Evolutionary conservation across 2,329 filamentous ascomycete species (phyloP), one percentile per base, ranked within the genome.

Genomic region (Drechslerella dactyloides): DNA sequence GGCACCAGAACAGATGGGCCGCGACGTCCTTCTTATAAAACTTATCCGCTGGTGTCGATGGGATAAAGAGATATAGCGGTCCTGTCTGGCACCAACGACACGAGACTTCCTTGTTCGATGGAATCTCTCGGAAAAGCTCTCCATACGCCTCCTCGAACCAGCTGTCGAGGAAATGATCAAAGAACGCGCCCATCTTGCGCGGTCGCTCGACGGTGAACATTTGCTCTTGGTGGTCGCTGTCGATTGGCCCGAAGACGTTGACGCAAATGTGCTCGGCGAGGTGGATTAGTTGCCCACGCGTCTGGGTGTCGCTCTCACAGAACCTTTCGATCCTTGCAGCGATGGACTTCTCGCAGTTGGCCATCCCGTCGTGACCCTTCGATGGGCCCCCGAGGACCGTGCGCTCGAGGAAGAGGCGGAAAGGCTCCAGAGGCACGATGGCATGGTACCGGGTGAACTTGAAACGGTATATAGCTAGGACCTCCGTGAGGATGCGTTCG

Each of bases 1-100:
- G 46, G 23, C 23, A 23, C 46, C 46, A 51, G 46, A 51, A 51
- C 46, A 51, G 21, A 51, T 51, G 46, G 3, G n/a, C 46, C 10
- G 46, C 46, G 2, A 23, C 7, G 10, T 51, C 19, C 11, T 23
- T 19, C 23, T 19, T 23, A 8, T 4, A 3, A 23, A 8, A 51
- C 11, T 13, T 51, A 13, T 23, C 19, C 6, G 17, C 21, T 6
- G 15, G 21, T 51, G 10, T 4, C 17, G 5, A 15, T n/a, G 40
- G 40, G 13, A 44, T 17, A 17, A 15, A 44, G 13, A 17, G 3
- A 17, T 44, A 44, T 5, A 15, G 11, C 3, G 40, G 17, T 13
- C 40, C 23, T 2, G 15, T 51, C 46, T 51, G 3, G 46, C 46
- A 51, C 19, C 17, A 51, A 17, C 23, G 21, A 15, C 46, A 51